These are phyloP conservation scores for Coemansia sp. DNA, from an alignment of 192 early-diverging fungal species.

Conservation along the genomic window DNA sequence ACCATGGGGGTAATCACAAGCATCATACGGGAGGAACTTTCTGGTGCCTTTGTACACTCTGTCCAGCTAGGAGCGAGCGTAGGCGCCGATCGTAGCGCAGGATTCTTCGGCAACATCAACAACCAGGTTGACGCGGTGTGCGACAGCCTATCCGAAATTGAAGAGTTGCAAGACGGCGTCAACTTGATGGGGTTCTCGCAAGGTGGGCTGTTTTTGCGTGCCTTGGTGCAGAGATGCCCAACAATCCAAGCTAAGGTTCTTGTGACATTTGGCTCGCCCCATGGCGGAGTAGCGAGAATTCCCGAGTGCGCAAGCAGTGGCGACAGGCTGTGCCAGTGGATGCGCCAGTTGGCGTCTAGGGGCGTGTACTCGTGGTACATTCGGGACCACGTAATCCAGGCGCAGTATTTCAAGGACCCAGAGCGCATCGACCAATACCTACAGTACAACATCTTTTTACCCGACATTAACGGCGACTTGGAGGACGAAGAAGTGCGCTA, in stretches of 20 bases:
- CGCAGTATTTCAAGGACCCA: constrained; percentile 88
- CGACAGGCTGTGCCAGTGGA: constrained; percentile 63
- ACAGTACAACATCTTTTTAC: constrained; percentile 76
- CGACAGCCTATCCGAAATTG: constrained; percentile 55
- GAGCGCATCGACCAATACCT: constrained; percentile 67
- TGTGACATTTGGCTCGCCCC: constrained; percentile 85
- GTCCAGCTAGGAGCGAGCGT: constrained; percentile 65
- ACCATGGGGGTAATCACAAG: constrained; percentile 57
- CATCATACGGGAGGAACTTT: constrained; percentile 48
- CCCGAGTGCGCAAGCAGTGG: constrained; percentile 67
- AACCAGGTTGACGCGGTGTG: constrained; percentile 79
- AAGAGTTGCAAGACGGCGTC: constrained; percentile 69
- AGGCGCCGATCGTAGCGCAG: constrained; percentile 70
- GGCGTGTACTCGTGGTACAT: constrained; percentile 87
- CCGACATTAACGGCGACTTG: constrained; percentile 83
- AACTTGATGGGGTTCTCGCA: constrained; percentile 92
- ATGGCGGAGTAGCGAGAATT: constrained; percentile 74
- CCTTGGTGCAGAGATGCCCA: constrained; percentile 82
- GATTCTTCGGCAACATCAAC: constrained; percentile 86
- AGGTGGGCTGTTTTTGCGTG: constrained; percentile 71
- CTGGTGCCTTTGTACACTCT: constrained; percentile 74
- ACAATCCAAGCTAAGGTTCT: constrained; percentile 67
- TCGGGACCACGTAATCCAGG: constrained; percentile 80
- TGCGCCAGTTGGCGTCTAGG: constrained; percentile 70
- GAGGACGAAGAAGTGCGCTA: constrained; percentile 47